phyloP scores from a whole-genome alignment of 2,329 filamentous ascomycete genomes.

The Ophiognomonia clavigignenti-juglandacearum region DNA sequence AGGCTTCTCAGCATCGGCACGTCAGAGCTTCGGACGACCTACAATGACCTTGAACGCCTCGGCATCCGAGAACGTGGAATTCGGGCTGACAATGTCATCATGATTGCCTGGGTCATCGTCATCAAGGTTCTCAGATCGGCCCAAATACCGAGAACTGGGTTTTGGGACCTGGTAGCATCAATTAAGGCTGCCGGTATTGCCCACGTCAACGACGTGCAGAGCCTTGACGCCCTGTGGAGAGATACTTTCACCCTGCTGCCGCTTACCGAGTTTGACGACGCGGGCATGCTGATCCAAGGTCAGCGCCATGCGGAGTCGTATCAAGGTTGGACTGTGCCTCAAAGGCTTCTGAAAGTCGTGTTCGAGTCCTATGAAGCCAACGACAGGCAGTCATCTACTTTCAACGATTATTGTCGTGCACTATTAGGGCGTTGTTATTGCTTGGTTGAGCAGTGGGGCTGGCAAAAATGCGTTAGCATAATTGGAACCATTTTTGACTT shows the following conservation, averaged over 20 bases:
- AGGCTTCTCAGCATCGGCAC: slow-evolving; percentile 39
- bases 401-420: slow-evolving; percentile 61
- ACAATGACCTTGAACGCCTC: slow-evolving; percentile 41
- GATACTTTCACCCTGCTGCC: slow-evolving; percentile 57
- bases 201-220: slow-evolving; percentile 35
- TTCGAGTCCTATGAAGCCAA: slow-evolving; percentile 56
- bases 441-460: slow-evolving; percentile 61
- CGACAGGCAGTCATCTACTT: slow-evolving; percentile 50
- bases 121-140: slow-evolving; percentile 49
- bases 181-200: slow-evolving; percentile 32
- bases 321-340: slow-evolving; percentile 54
- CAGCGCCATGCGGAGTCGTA: slow-evolving; percentile 31
- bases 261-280: slow-evolving; percentile 53
- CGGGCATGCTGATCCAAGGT: slow-evolving; percentile 42
- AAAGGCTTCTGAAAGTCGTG: slow-evolving; percentile 50
- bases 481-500: slow-evolving; percentile 63
- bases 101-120: slow-evolving; percentile 55
- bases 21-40: slow-evolving; percentile 38
- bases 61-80: slow-evolving; percentile 48
- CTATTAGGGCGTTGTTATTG: slow-evolving; percentile 57
- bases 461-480: slow-evolving; percentile 53
- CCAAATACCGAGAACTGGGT: slow-evolving; percentile 46
- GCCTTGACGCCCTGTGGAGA: slow-evolving; percentile 54
- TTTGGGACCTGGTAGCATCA: slow-evolving; percentile 55
- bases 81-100: slow-evolving; percentile 34